These are phyloP conservation scores for Schrenkiella parvula DNA, from an alignment of 345 rosid genomes.

Conservation along the genomic window DNA sequence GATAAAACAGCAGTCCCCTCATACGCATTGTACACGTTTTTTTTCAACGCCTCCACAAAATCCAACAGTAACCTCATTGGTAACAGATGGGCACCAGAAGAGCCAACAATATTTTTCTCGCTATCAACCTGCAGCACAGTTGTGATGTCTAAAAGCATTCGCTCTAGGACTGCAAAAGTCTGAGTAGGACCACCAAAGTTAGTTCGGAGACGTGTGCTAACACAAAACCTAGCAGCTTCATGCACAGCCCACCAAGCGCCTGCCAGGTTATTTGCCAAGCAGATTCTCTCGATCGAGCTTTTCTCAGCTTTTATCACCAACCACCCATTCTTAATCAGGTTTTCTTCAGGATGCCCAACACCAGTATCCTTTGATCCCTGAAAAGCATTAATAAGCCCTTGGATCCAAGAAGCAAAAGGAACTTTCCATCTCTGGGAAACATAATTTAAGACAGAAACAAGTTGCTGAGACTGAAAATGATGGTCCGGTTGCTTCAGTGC, in stretches of 20 bases:
- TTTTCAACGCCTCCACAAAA: constrained; percentile 88
- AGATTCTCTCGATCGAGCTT: constrained; percentile 59
- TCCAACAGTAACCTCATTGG: constrained; percentile 92
- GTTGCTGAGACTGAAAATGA: constrained; percentile 84
- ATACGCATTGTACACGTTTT: constrained; percentile 87
- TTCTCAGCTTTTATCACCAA: constrained; percentile 55
- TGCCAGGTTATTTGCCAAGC: constrained; percentile 71
- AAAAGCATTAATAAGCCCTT: constrained; percentile 58
- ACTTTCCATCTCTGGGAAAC: constrained; percentile 88
- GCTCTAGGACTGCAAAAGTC: constrained; percentile 91
- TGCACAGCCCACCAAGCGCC: constrained; percentile 98
- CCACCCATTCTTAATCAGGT: constrained; percentile 42
- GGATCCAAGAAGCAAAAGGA: constrained; percentile 84
- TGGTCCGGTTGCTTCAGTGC: constrained; percentile 66
- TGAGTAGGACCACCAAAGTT: constrained; percentile 97
- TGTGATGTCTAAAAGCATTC: constrained; percentile 86
- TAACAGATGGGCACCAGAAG: constrained; percentile 84
- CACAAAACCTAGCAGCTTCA: constrained; percentile 91
- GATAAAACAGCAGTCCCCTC: constrained; percentile 85
- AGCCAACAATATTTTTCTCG: constrained; percentile 67
- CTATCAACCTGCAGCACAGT: constrained; percentile 73
- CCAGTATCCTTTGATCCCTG: constrained; percentile 43
- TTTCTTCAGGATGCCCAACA: constrained; percentile 58
- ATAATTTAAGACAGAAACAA: constrained; percentile 85
- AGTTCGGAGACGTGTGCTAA: constrained; percentile 76